Conservation (phyloP, 176 grass and related monocot species). For the Echinochloa phyllopogon region DNA sequence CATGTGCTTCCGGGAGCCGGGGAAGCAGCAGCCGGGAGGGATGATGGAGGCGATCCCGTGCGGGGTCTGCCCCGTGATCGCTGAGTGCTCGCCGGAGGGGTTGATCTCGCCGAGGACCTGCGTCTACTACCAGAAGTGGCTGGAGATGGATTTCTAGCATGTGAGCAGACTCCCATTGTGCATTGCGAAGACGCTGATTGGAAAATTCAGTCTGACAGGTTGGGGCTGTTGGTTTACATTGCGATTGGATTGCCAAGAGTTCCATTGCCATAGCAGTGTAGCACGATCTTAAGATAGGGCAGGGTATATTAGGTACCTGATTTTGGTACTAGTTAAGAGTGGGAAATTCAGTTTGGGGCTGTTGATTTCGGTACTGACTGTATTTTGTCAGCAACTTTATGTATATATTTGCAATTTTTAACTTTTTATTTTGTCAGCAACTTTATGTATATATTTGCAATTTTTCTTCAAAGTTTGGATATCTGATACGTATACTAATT, state of each 20-base stretch:
- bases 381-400: background rate
- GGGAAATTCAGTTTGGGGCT: too few relatives aligned
- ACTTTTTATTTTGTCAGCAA: background rate
- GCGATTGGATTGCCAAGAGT: background rate
- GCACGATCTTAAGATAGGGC: background rate
- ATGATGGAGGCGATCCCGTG: slow-evolving; percentile 61
- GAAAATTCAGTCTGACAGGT: slow-evolving; percentile 3
- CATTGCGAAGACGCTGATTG: background rate
- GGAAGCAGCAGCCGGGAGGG: slow-evolving; percentile 20
- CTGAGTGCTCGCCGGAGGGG: slow-evolving; percentile 67
- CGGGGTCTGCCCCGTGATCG: slow-evolving; percentile 68
- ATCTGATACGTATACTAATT: background rate
- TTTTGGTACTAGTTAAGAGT: background rate
- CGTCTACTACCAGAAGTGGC: slow-evolving; percentile 68
- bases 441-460: slow-evolving; percentile 15
- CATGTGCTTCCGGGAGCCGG: slow-evolving; percentile 51
- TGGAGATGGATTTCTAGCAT: slow-evolving; percentile 69
- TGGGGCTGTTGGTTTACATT: background rate
- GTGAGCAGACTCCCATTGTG: slow-evolving; percentile 5
- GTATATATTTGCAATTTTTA: slow-evolving; percentile 16
- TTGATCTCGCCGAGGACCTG: slow-evolving; percentile 66
- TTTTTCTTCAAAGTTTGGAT: slow-evolving; percentile 11
- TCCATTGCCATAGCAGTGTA: background rate
- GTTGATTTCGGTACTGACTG: background rate
- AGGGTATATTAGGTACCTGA: background rate